phyloP scores from a whole-genome alignment of 2,329 filamentous ascomycete species.

The Sporothrix brunneoviolacea region DNA sequence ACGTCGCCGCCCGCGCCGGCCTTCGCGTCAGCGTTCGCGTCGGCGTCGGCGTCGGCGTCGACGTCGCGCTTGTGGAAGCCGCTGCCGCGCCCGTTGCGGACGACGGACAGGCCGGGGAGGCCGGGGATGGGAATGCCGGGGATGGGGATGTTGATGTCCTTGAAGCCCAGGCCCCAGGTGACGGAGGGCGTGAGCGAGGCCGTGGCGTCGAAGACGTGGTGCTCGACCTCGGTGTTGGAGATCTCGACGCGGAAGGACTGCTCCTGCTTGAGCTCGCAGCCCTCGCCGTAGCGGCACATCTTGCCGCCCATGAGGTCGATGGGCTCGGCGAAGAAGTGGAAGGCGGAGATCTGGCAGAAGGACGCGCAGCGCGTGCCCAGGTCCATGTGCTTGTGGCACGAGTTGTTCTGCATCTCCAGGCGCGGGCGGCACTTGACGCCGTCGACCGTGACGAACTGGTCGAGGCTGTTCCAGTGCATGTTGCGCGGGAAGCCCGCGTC shows the following conservation, averaged over 20 bases:
- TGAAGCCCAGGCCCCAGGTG: slow-evolving; percentile 1
- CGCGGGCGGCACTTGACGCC: slow-evolving; percentile 5
- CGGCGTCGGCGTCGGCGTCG: too few relatives aligned
- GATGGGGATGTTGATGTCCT: neutral
- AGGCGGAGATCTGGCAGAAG: slow-evolving; percentile 14
- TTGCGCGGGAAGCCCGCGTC: slow-evolving; percentile 10
- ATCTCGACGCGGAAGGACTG: slow-evolving; percentile 11
- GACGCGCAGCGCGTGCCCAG: slow-evolving; percentile 8
- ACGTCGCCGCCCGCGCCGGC: too few relatives aligned
- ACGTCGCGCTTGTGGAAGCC: too few relatives aligned
- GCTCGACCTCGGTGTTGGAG: slow-evolving; percentile 15
- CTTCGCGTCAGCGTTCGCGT: neutral
- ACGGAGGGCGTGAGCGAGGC: slow-evolving; percentile 1
- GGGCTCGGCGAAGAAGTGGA: slow-evolving; percentile 9
- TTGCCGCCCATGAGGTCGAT: slow-evolving; percentile 13
- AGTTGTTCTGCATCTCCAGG: slow-evolving; percentile 3
- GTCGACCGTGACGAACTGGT: slow-evolving; percentile 15
- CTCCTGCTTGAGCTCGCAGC: slow-evolving; percentile 12
- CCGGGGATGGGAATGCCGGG: neutral
- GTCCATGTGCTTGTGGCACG: slow-evolving; percentile 14
- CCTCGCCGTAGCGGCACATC: slow-evolving; percentile 14
- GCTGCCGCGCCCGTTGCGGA: too few relatives aligned
- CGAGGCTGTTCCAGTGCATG: slow-evolving; percentile 14
- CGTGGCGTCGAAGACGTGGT: slow-evolving; percentile 8
- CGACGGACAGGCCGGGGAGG: too few relatives aligned